Percentiles rank a stretch among this genome's conserved stretches.
Conservation (phyloP, 2,329 filamentous ascomycete species). For the Colletotrichum kahawae region DNA sequence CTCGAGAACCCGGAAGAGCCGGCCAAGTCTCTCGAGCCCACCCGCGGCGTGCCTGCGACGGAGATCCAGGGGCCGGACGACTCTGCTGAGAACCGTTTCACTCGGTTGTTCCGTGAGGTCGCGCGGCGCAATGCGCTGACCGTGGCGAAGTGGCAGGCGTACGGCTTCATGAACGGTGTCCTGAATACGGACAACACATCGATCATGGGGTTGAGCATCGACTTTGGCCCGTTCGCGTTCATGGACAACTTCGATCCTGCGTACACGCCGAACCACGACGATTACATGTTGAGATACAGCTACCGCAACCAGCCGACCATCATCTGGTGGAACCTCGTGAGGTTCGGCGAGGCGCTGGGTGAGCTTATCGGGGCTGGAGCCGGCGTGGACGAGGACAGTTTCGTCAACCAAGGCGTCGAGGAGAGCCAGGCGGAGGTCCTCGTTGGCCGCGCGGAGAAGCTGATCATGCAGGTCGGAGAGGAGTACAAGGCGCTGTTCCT, state of each 20-base stretch:
- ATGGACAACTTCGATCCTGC: conserved; percentile 94
- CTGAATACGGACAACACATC: conserved; percentile 98
- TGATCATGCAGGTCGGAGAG: conserved; percentile 82
- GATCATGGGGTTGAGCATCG: conserved; percentile 84
- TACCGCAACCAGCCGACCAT: conserved; percentile 95
- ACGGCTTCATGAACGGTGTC: conserved; percentile 99
- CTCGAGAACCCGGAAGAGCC: conserved; percentile 57
- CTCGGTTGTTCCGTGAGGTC: conserved; percentile 86
- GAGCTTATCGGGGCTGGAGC: conserved; percentile 84
- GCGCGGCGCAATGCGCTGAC: conserved; percentile 83
- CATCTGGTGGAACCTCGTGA: conserved; percentile 98
- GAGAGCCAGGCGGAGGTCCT: conserved; percentile 73
- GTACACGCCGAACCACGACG: conserved; percentile 98
- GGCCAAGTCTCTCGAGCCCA: conserved; percentile 46
- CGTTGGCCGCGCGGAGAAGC: conserved; percentile 78
- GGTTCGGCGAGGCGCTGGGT: conserved; percentile 86
- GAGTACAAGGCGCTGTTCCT: conserved; percentile 91
- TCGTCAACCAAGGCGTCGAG: conserved; percentile 73
- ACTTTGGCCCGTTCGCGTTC: conserved; percentile 97
- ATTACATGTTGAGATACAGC: conserved; percentile 83
- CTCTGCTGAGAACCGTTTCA: conserved; percentile 82
- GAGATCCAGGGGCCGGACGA: conserved; percentile 71
- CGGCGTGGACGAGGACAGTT: conserved; percentile 72
- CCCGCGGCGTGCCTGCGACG: conserved; percentile 58
- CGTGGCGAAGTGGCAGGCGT: conserved; percentile 94